phyloP scores from a whole-genome alignment of 2,329 filamentous ascomycete genomes.

The Endocalyx cinctus region DNA sequence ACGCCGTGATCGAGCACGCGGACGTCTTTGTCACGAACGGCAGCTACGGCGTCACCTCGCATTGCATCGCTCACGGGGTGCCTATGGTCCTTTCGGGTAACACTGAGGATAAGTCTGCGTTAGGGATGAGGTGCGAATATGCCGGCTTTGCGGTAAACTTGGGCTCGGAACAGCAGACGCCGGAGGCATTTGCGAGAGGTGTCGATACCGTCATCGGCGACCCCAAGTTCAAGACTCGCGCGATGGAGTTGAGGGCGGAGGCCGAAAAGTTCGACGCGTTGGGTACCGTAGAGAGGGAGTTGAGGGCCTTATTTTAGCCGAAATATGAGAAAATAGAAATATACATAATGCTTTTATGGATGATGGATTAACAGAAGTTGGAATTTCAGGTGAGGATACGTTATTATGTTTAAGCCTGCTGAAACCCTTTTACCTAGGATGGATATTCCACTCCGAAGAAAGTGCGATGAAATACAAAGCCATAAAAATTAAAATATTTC shows the following conservation, averaged over 20 bases:
- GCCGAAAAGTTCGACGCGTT: conserved; percentile 7
- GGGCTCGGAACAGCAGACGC: conserved; percentile 20
- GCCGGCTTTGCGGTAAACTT: conserved; percentile 43
- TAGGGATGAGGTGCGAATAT: conserved; percentile 36
- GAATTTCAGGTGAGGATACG: too few species aligned
- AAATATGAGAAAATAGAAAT: too few species aligned
- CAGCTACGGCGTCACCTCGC: conserved; percentile 43
- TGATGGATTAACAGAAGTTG: too few species aligned
- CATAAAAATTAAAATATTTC: too few species aligned
- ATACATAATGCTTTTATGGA: too few species aligned
- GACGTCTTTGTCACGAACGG: conserved; percentile 43
- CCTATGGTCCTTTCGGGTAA: conserved; percentile 42
- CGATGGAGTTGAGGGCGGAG: conserved; percentile 7
- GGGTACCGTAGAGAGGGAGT: conserved; percentile 8
- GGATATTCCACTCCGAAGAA: too few species aligned
- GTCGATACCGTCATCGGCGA: conserved; percentile 6
- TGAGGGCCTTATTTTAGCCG: conserved; percentile 10
- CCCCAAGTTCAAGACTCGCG: conserved; percentile 6
- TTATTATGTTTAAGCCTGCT: too few species aligned
- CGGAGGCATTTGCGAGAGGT: conserved; percentile 5
- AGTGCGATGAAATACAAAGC: too few species aligned
- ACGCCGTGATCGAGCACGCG: conserved; percentile 26
- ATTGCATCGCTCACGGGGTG: conserved; percentile 39
- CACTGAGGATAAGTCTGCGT: conserved; percentile 37
- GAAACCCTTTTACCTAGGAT: too few species aligned